Evolutionary conservation across 495 filamentous ascomycete species (phyloP), one percentile per base, ranked within the genome.

Genomic region (Hypoxylon lienhwacheense): DNA sequence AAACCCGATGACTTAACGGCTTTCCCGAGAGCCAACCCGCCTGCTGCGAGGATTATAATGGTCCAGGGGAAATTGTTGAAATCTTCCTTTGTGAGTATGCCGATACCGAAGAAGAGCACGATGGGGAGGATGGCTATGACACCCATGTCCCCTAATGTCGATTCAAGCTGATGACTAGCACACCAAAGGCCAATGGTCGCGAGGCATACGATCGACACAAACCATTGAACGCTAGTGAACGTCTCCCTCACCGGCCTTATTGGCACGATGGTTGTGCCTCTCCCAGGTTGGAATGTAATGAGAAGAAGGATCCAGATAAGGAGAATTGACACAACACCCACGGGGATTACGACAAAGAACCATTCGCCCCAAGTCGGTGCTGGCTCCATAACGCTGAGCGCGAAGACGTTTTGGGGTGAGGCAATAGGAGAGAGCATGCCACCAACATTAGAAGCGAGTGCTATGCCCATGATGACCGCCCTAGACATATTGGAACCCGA

Each of bases 51-150:
- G 63, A 99, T 97, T 74, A 99, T 97, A 71, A 99, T 97, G 19
- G 93, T 99, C 93, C 93, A 99, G 24, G 97, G 86, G 73, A 99
- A 99, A 66, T 99, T 99, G 77, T 99, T 99, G 66, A 99, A 99
- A 68, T 99, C 93, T 72, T 97, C 93, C 69, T 99, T 99, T 20
- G 91, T 99, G 8, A 99, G 81, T 65, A 99, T 95, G 28, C 93
- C 93, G 7, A 91, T 89, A 46, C 93, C 93, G 65, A 97, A 99
- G 80, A 99, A 99, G 25, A 96, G 74, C 28, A 93, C 88, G 31
- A 99, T 84, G 5, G 93, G 93, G 53, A 99, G 88, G 67, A 99
- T 95, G 44, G 93, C 93, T 35, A 99, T 87, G 46, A 99, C 90
- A 37, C 93, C 93, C 93, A 99, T 99, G 66, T 99, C 91, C 22